Percentiles rank a stretch among this genome's conserved stretches.
Evolutionary conservation across 352 stramenopile genomes (phyloP).

Genomic region (Phytophthora pseudosyringae): DNA sequence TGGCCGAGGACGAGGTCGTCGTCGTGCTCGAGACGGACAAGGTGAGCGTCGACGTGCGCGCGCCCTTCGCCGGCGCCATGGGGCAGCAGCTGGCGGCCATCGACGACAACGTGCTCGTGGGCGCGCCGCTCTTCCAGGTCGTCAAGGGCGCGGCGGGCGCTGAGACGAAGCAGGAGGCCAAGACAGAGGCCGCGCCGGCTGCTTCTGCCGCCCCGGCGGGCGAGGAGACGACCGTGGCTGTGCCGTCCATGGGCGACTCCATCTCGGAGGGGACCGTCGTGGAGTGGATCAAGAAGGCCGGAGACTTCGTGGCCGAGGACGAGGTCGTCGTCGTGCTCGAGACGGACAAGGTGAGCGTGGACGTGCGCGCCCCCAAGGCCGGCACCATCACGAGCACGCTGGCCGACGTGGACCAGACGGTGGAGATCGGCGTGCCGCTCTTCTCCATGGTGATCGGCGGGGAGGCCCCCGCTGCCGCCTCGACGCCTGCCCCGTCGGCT

Average conservation of each 20-base stretch:
- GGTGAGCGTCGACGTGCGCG: constrained; percentile 91
- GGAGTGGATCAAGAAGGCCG: constrained; percentile 93
- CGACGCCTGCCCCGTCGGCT: constrained; percentile 19
- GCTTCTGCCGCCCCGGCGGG: constrained; percentile 13
- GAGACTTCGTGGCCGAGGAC: constrained; percentile 93
- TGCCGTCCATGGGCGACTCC: constrained; percentile 94
- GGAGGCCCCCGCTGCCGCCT: constrained; percentile 29
- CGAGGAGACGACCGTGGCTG: constrained; percentile 63
- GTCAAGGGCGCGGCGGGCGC: constrained; percentile 75
- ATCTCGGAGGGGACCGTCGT: constrained; percentile 98
- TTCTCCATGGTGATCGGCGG: constrained; percentile 94
- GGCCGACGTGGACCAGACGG: constrained; percentile 94
- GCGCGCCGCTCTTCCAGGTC: constrained; percentile 92
- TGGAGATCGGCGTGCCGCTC: constrained; percentile 93
- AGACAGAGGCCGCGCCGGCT: constrained; percentile 22
- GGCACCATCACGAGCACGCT: constrained; percentile 92
- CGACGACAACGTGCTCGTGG: constrained; percentile 96
- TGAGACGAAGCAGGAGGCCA: constrained; percentile 27
- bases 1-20: constrained; percentile 97
- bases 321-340: constrained; percentile 98
- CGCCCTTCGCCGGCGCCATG: constrained; percentile 88
- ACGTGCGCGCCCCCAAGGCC: constrained; percentile 85
- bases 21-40: constrained; percentile 99
- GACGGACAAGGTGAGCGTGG: constrained; percentile 98
- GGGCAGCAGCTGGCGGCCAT: constrained; percentile 90